Evolutionary conservation across 495 filamentous ascomycete species (phyloP).

Genomic region (Talaromyces wortmannii): DNA sequence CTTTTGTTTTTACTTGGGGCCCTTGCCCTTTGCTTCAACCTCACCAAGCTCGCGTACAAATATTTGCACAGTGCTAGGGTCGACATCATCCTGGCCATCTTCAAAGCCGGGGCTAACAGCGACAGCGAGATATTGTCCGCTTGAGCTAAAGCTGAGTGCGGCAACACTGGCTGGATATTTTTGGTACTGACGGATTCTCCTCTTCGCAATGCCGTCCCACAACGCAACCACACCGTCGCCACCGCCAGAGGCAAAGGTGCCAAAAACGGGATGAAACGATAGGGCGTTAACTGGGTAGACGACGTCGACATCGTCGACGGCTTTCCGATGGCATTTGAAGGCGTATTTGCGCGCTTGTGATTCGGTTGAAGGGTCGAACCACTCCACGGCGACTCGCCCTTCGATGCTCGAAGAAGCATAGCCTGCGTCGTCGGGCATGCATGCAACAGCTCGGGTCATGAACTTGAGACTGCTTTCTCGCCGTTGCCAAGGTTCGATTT

Average conservation of each 20-base stretch:
- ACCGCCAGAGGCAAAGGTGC: conserved; percentile 88
- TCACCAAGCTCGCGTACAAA: conserved; percentile 77
- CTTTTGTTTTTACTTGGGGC: conserved; percentile 38
- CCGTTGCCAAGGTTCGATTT: conserved; percentile 77
- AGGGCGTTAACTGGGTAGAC: conserved; percentile 95
- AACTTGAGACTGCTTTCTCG: conserved; percentile 91
- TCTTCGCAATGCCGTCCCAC: conserved; percentile 91
- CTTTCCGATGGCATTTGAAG: conserved; percentile 94
- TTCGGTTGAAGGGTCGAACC: conserved; percentile 82
- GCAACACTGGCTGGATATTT: conserved; percentile 72
- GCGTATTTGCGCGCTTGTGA: conserved; percentile 92
- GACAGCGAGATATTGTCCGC: conserved; percentile 79
- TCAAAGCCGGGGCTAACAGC: conserved; percentile 88
- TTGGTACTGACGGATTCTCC: conserved; percentile 85
- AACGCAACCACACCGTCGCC: conserved; percentile 92
- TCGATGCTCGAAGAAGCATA: conserved; percentile 89
- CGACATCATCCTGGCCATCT: conserved; percentile 73
- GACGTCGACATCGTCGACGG: conserved; percentile 65
- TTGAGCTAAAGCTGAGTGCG: conserved; percentile 64
- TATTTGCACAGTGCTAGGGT: conserved; percentile 65
- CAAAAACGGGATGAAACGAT: conserved; percentile 83
- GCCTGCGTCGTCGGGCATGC: conserved; percentile 91
- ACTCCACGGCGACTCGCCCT: conserved; percentile 90
- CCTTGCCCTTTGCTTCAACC: conserved; percentile 85
- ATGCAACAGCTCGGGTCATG: conserved; percentile 88